phyloP scores from a whole-genome alignment of 495 filamentous ascomycete species.

The Aspergillus biplanus region DNA sequence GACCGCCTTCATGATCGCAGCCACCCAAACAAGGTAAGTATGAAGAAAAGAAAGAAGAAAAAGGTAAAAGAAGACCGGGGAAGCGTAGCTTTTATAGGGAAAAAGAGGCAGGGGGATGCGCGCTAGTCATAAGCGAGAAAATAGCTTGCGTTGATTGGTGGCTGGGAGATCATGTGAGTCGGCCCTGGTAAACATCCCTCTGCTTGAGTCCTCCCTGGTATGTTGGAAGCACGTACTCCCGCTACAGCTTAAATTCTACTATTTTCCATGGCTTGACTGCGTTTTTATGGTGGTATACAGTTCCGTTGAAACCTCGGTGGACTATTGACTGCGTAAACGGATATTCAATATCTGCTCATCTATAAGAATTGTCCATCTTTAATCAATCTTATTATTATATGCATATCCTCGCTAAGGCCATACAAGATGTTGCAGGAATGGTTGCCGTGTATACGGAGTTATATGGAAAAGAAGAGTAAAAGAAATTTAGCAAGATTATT shows the following conservation, averaged over 20 bases:
- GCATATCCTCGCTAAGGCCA: too few species aligned
- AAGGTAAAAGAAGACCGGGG: conserved; percentile 27
- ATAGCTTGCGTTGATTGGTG: neutral
- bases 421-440: neutral
- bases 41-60: conserved; percentile 62
- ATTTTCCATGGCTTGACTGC: neutral
- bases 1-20: conserved; percentile 64
- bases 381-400: too few species aligned
- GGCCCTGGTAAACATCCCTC: neutral
- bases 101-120: neutral
- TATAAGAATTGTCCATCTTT: too few species aligned
- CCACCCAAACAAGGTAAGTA: conserved; percentile 75
- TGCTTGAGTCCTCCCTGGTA: too few species aligned
- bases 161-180: conserved; percentile 1
- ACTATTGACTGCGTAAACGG: too few species aligned
- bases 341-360: too few species aligned
- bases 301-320: too few species aligned
- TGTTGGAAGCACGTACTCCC: too few species aligned
- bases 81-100: conserved; percentile 31
- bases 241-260: too few species aligned
- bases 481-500: neutral
- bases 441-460: neutral
- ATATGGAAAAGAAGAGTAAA: neutral
- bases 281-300: too few species aligned
- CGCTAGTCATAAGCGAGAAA: conserved; percentile 43